phyloP scores from a whole-genome alignment of 2,329 filamentous ascomycete species.

The Fusarium chlamydosporum region DNA sequence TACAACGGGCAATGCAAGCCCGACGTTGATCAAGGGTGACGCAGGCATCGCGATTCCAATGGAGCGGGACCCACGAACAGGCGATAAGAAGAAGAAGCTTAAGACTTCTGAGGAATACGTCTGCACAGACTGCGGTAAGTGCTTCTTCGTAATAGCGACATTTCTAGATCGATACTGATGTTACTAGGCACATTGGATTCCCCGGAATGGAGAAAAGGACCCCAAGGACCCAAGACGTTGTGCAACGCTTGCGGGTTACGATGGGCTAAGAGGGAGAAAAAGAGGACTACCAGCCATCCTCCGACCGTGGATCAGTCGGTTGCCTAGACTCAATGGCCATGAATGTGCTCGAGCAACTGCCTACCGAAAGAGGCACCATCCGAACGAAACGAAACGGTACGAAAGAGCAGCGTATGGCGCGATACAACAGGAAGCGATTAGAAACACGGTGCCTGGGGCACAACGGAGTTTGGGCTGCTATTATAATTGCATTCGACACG shows the following conservation, averaged over 20 bases:
- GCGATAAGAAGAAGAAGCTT: conserved; percentile 88
- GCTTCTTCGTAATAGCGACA: background rate
- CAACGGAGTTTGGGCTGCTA: conserved; percentile 37
- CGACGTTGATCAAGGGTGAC: conserved; percentile 85
- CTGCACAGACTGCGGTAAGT: conserved; percentile 88
- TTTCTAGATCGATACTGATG: conserved; percentile 26
- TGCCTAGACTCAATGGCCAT: conserved; percentile 14
- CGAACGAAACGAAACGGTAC: conserved; percentile 7
- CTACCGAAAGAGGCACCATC: conserved; percentile 5
- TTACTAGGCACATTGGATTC: conserved; percentile 82
- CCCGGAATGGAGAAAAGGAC: conserved; percentile 96
- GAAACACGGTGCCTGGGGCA: conserved; percentile 25
- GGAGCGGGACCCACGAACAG: conserved; percentile 79
- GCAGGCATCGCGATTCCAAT: conserved; percentile 86
- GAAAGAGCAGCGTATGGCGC: conserved; percentile 1
- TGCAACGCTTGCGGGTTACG: conserved; percentile 92
- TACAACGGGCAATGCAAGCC: conserved; percentile 86
- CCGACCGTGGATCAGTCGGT: conserved; percentile 48
- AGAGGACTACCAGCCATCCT: conserved; percentile 56
- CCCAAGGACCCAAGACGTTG: conserved; percentile 90
- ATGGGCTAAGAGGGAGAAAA: conserved; percentile 88
- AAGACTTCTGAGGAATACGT: conserved; percentile 91
- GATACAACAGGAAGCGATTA: conserved; percentile 10
- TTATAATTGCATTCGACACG: conserved; percentile 37
- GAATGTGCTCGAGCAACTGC: background rate